These are phyloP conservation scores for Allomyces javanicus DNA, from an alignment of 192 early-diverging fungal genomes.

Conservation along the genomic window DNA sequence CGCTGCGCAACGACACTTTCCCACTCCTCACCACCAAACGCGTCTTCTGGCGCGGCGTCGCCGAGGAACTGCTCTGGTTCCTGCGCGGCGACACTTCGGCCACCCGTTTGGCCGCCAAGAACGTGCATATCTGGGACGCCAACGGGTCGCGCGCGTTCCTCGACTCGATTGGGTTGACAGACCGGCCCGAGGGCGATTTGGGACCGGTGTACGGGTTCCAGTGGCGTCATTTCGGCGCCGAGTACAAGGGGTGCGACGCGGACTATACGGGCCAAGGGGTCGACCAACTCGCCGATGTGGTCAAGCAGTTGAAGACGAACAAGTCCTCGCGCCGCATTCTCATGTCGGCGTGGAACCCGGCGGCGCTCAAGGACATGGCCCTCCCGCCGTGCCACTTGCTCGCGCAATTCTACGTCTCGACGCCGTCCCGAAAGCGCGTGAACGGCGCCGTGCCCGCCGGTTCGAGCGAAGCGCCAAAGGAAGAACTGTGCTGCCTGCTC, in stretches of 20 bases:
- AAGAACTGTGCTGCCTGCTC: constrained; percentile 67
- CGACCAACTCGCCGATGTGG: constrained; percentile 76
- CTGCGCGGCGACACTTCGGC: constrained; percentile 74
- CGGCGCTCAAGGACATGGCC: constrained; percentile 4
- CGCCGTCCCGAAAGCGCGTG: too few relatives aligned
- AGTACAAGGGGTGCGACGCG: constrained; percentile 57
- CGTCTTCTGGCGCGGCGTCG: constrained; percentile 72
- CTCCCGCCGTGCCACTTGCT: constrained; percentile 6
- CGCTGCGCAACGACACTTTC: constrained; percentile 46
- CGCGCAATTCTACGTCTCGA: constrained; percentile 6
- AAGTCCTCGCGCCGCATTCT: constrained; percentile 4
- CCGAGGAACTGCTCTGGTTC: constrained; percentile 94
- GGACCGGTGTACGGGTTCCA: constrained; percentile 97
- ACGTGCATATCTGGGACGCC: constrained; percentile 65
- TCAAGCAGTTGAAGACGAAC: constrained; percentile 64
- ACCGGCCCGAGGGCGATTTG: constrained; percentile 68
- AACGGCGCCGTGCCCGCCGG: constrained; percentile 1
- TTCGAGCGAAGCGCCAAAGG: constrained; percentile 14
- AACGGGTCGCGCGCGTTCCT: constrained; percentile 81
- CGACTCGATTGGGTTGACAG: constrained; percentile 54
- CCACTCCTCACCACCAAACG: constrained; percentile 91
- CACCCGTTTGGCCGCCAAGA: constrained; percentile 49
- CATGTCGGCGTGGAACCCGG: constrained; percentile 5
- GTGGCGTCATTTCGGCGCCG: constrained; percentile 95
- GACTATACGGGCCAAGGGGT: constrained; percentile 84